phyloP scores from a whole-genome alignment of 164 flowering plant species.

The Warburgia ugandensis region DNA sequence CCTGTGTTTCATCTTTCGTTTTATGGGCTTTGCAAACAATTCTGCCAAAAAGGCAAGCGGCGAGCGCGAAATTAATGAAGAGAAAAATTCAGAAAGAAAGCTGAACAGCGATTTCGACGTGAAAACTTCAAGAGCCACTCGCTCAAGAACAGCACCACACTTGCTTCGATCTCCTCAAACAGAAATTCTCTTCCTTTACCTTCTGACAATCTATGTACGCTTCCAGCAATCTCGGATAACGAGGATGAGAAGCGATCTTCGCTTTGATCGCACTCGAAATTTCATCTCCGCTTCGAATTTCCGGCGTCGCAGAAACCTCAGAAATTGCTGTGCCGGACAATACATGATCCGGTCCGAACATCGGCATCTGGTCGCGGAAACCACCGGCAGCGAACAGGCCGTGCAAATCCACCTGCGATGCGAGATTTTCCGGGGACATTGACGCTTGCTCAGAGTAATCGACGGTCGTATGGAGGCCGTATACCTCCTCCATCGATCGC shows the following conservation, averaged over 20 bases:
- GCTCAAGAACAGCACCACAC: no score
- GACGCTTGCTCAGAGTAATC: conserved; percentile 36
- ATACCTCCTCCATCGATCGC: conserved; percentile 53
- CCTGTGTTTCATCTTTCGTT: no score
- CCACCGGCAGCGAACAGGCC: conserved; percentile 11
- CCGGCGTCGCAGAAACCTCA: conserved; percentile 24
- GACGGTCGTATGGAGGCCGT: conserved; percentile 31
- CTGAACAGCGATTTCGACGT: no score
- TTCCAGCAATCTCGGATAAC: conserved; percentile 64
- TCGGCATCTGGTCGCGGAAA: conserved; percentile 25
- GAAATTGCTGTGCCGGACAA: conserved; percentile 16
- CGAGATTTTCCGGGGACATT: conserved; percentile 44
- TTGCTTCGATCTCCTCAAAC: no score
- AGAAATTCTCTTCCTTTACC: conserved; percentile 31
- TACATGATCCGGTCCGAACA: conserved; percentile 43
- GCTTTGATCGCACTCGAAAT: conserved; percentile 46
- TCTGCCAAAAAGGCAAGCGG: no score
- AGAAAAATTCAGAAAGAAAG: no score
- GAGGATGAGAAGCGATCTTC: conserved; percentile 84
- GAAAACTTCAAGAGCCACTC: no score
- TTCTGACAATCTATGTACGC: conserved; percentile 90
- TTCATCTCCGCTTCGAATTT: conserved; percentile 17
- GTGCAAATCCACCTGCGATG: conserved; percentile 21
- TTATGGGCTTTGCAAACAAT: no score
- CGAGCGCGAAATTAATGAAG: no score